Conservation (phyloP, 768 basidiomycete species). For the Dictyophora rubrovolvata region DNA sequence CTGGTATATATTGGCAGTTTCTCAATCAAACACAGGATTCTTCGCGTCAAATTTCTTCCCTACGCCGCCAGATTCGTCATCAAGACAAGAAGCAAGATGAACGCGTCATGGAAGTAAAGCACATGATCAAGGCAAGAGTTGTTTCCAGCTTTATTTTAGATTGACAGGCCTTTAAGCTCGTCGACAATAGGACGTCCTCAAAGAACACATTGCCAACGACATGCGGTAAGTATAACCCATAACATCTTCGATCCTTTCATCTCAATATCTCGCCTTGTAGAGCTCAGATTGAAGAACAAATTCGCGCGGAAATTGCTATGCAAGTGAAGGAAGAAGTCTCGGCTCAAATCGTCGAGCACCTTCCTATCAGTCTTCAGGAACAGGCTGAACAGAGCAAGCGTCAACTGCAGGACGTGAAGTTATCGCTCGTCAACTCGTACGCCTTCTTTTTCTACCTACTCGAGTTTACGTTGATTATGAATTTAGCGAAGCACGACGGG, state of each 20-base stretch:
- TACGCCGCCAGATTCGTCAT: slow-evolving; percentile 15
- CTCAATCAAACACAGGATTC: slow-evolving; percentile 11
- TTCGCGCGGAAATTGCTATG: slow-evolving; percentile 29
- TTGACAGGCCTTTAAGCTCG: background rate
- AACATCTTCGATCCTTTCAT: background rate
- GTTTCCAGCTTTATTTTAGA: background rate
- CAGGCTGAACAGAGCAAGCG: slow-evolving; percentile 34
- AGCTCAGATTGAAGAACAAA: slow-evolving; percentile 28
- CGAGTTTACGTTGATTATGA: slow-evolving; percentile 4
- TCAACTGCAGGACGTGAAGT: slow-evolving; percentile 33
- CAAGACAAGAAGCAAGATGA: slow-evolving; percentile 16
- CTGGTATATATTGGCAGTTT: background rate
- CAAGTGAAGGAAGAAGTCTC: slow-evolving; percentile 40
- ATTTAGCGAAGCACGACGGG: slow-evolving; percentile 37
- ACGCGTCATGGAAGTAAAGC: slow-evolving; percentile 20
- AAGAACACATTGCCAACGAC: slow-evolving; percentile 18
- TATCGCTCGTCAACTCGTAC: slow-evolving; percentile 45
- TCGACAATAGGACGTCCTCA: slow-evolving; percentile 14
- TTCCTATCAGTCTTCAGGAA: slow-evolving; percentile 37
- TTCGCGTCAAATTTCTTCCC: slow-evolving; percentile 13
- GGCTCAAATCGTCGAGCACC: slow-evolving; percentile 35
- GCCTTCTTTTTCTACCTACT: slow-evolving; percentile 15
- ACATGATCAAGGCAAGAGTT: slow-evolving; percentile 14
- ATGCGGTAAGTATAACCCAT: slow-evolving; percentile 22
- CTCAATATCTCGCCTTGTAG: slow-evolving; percentile 15